A percentile compares a stretch with the other conserved stretches of the same genome.
Evolutionary conservation across 108 stramenopile genomes (phyloP).

Genomic region (Nitzschia sp.): DNA sequence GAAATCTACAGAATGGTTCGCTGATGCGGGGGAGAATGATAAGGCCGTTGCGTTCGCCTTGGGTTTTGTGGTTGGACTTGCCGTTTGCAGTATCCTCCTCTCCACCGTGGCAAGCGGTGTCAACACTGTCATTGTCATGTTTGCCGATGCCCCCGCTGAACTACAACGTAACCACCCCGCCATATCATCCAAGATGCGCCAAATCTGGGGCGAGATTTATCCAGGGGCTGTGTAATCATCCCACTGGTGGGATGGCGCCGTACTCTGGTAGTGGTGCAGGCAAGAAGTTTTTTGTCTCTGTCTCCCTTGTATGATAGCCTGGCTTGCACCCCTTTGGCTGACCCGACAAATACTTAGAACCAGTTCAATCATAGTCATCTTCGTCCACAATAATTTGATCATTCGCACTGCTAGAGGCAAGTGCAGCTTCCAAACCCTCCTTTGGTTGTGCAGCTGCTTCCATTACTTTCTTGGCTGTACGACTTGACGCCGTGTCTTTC

Average conservation of each 20-base stretch:
- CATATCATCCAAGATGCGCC: constrained; percentile 67
- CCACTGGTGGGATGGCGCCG: not conserved
- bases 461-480: not conserved
- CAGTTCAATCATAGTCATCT: constrained; percentile 23
- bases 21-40: constrained; percentile 34
- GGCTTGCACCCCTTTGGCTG: too few species aligned
- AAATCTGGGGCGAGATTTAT: constrained; percentile 63
- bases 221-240: constrained; percentile 41
- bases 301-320: not conserved
- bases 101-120: constrained; percentile 80
- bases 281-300: not conserved
- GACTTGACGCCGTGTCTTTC: not conserved
- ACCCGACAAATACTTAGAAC: too few species aligned
- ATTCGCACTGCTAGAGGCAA: not conserved
- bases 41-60: constrained; percentile 53
- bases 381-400: constrained; percentile 26
- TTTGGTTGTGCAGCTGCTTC: not conserved
- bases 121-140: constrained; percentile 89
- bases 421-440: not conserved
- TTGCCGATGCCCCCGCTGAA: constrained; percentile 86
- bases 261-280: not conserved
- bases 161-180: constrained; percentile 86
- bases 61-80: constrained; percentile 74
- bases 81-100: constrained; percentile 67
- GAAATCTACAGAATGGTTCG: constrained; percentile 42